Percentiles rank a stretch among this genome's conserved stretches.
phyloP scores from a whole-genome alignment of 1,139 yeast species.

The Suhomyces taliae region DNA sequence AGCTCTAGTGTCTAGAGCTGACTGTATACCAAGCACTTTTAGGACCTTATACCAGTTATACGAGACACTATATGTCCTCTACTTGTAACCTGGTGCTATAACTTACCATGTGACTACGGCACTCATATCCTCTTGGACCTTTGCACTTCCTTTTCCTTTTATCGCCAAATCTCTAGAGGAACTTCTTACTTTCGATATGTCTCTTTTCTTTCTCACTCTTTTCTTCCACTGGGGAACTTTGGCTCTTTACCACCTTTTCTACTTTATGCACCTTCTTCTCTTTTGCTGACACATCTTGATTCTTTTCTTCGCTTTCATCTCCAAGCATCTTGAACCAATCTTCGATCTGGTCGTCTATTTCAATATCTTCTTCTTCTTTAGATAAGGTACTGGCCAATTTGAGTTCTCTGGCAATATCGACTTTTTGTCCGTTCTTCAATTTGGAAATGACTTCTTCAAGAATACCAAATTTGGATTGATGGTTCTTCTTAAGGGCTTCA shows the following conservation, averaged over 20 bases:
- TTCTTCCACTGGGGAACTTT: neutral
- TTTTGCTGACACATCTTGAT: neutral
- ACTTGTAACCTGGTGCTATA: no score
- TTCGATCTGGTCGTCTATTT: slow-evolving; percentile 42
- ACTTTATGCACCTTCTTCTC: neutral
- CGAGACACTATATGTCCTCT: no score
- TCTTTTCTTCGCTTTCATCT: slow-evolving; percentile 13
- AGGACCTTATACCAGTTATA: no score
- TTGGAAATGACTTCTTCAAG: slow-evolving; percentile 32
- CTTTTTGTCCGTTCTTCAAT: slow-evolving; percentile 30
- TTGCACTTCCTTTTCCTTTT: no score
- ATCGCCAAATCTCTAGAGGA: slow-evolving; percentile 10
- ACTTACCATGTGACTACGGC: no score
- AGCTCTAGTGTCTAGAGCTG: no score
- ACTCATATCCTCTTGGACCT: no score
- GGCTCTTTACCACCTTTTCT: neutral
- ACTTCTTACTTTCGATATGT: slow-evolving; percentile 16
- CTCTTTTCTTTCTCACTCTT: neutral
- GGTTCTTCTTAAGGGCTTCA: slow-evolving; percentile 30
- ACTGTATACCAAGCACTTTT: no score
- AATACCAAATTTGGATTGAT: slow-evolving; percentile 32
- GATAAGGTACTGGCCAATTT: slow-evolving; percentile 39
- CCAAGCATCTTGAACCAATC: slow-evolving; percentile 35
- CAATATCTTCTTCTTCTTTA: slow-evolving; percentile 36
- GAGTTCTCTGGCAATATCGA: slow-evolving; percentile 41